Conservation (phyloP, 2,329 filamentous ascomycete species). For the Botryosphaeria dothidea region DNA sequence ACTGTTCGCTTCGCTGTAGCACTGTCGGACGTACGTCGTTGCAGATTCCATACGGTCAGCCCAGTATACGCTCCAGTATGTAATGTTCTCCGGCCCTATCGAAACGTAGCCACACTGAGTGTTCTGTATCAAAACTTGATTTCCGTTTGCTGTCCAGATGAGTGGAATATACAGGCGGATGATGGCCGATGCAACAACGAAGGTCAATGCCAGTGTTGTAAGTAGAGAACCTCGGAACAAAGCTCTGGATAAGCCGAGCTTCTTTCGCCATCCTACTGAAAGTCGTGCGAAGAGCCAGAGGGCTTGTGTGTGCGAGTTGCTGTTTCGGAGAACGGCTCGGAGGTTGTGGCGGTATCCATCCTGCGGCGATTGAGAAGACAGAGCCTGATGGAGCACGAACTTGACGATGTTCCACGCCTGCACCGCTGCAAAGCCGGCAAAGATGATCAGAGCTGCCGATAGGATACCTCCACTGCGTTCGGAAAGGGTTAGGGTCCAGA, state of each 20-base stretch:
- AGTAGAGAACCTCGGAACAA: neutral
- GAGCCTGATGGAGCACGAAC: neutral
- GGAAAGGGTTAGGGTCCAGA: neutral
- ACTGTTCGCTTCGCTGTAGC: neutral
- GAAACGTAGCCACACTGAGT: neutral
- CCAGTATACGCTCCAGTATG: neutral
- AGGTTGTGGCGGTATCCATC: neutral
- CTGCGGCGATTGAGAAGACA: neutral
- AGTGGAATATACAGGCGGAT: neutral
- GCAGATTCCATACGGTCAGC: neutral
- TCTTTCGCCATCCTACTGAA: neutral
- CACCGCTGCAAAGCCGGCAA: neutral
- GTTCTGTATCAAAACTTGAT: neutral
- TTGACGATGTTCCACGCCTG: slow-evolving; percentile 1
- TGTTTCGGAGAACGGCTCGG: neutral
- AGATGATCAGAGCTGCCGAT: neutral
- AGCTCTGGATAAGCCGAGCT: neutral
- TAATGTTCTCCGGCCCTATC: neutral
- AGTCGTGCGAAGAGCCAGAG: neutral
- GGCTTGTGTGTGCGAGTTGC: neutral
- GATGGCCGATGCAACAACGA: neutral
- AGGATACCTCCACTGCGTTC: neutral
- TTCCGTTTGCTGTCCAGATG: neutral
- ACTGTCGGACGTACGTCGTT: neutral
- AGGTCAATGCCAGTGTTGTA: neutral